Base-by-base conservation (phyloP, 2,329 filamentous ascomycete species). In the Chrysoporthe puriensis region DNA sequence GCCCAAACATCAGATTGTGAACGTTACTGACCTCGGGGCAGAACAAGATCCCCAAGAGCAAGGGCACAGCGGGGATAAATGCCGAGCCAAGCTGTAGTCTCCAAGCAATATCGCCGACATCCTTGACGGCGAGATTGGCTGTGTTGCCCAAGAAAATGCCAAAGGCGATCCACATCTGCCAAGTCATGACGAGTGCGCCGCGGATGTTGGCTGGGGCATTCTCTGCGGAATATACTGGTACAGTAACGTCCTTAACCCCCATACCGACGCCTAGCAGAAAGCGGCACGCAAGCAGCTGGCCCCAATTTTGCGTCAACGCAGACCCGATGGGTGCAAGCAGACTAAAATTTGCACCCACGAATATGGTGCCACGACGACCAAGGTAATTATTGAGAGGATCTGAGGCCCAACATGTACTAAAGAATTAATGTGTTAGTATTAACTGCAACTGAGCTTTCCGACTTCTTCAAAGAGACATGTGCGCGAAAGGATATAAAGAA, bases 301-400 rank as follows among this genome's bases (percentile, higher is more conserved):
- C 72, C 67, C 73, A 86, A 78, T 61, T 77, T 14, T 34, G 5
- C 1, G 46, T 54, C 13, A 60, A 14, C 2, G n/a, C 18, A 59
- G 14, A 65, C 7, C 34, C 50, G 13, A 54, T 43, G 16, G 42
- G 44, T 36, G n/a, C 36, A 34, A 18, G n/a, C 2, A 63, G 2
- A 21, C 7, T 81, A 63, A 84, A 81, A 68, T 87, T 88, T 2
- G 87, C 87, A 65, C 50, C 50, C 13, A 89, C 82, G 73, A 90
- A 89, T 63, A 90, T 89, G 4, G 87, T 90, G 40, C 88, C 87
- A 1, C 88, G 83, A 44, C 88, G 85, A 6, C 88, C 88, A 65
- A 89, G 86, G 73, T 79, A 84, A 68, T 86, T 84, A 74, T 91
- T 90, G 66, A 90, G 82, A 1, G 75, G 69, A 0, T 76, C 75